Conservation (phyloP, 164 flowering plant species). For the grape (Vitis vinifera) region ASM3070453v1 NC_081816.1:20586001-20586500, state of each 20-base stretch:
- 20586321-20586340: neutral
- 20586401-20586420: slow-evolving; percentile 87
- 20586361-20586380: slow-evolving; percentile 94
- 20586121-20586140: slow-evolving; percentile 56
- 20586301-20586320: neutral
- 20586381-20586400: slow-evolving; percentile 91
- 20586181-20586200: slow-evolving; percentile 81
- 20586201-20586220: slow-evolving; percentile 98
- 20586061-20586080: too few relatives aligned
- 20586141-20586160: slow-evolving; percentile 65
- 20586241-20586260: slow-evolving; percentile 88
- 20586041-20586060: too few relatives aligned
- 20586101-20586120: slow-evolving; percentile 74
- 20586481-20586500: neutral
- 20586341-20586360: slow-evolving; percentile 89
- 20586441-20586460: slow-evolving; percentile 68
- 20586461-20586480: neutral
- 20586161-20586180: slow-evolving; percentile 85
- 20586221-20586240: slow-evolving; percentile 86
- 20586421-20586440: slow-evolving; percentile 89
- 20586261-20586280: too few relatives aligned
- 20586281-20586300: neutral
- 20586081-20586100: slow-evolving; percentile 4
- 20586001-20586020: too few relatives aligned
- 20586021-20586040: too few relatives aligned